A percentile compares a stretch with the other conserved stretches of the same genome.
These are phyloP conservation scores for Bondarzewia mesenterica DNA, from an alignment of 1,284 basidiomycete genomes.

Conservation along the genomic window DNA sequence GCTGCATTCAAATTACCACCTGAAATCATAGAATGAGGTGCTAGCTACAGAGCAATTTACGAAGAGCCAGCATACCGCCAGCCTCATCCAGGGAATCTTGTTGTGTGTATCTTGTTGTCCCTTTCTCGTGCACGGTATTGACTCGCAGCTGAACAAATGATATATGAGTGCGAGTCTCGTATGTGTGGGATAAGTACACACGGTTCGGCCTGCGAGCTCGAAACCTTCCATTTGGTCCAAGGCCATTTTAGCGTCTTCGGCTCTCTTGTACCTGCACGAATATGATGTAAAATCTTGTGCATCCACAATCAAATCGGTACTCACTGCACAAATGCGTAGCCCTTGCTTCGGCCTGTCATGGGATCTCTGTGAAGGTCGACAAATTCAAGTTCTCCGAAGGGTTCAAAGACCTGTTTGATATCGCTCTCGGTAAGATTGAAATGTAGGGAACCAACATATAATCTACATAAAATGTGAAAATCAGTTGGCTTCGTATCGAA, in stretches of 20 bases:
- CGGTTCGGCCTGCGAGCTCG: conserved; percentile 89
- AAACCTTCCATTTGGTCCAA: conserved; percentile 98
- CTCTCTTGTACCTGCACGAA: conserved; percentile 71
- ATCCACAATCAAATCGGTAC: conserved; percentile 19
- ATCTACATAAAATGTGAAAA: conserved; percentile 34
- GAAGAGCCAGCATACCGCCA: conserved; percentile 44
- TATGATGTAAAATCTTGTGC: conserved; percentile 1
- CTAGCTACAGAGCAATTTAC: not conserved
- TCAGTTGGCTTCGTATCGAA: not conserved
- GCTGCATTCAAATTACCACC: conserved; percentile 92
- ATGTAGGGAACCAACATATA: conserved; percentile 95
- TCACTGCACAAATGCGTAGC: conserved; percentile 96
- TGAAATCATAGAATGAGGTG: conserved; percentile 18
- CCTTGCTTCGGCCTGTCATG: conserved; percentile 90
- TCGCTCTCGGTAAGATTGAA: conserved; percentile 95
- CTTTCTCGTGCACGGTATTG: conserved; percentile 87
- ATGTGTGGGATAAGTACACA: conserved; percentile 30
- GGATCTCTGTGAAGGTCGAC: conserved; percentile 96
- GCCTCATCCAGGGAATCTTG: conserved; percentile 79
- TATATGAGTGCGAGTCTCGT: conserved; percentile 8
- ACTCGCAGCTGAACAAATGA: conserved; percentile 60
- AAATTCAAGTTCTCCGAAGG: conserved; percentile 95
- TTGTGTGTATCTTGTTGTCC: conserved; percentile 62
- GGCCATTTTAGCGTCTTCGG: conserved; percentile 92
- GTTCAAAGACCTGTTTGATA: conserved; percentile 97